Evolutionary conservation across 352 stramenopile species (phyloP), one percentile per base, ranked within the genome.

Genomic region (Halophytophthora polymorphica): DNA sequence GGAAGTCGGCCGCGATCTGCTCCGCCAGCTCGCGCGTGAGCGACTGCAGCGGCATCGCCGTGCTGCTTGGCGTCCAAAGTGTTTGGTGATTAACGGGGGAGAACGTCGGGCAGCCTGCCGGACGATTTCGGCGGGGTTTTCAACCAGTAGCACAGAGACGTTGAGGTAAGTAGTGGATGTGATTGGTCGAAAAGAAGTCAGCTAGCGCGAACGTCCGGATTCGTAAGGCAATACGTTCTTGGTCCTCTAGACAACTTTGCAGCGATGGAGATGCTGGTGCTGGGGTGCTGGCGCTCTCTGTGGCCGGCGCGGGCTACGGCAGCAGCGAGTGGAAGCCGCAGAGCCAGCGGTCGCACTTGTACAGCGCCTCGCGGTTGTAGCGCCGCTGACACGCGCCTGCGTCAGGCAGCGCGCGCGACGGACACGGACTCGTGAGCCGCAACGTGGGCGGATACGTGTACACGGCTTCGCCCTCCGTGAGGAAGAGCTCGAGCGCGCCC

Each of bases 301-400:
- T n/a, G n/a, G n/a, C 8, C 13, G 21, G 36, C 13, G n/a, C n/a
- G 36, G 6, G 14, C 36, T 17, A 41, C 19, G 58, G 50, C 42
- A 77, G 31, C 15, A 87, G 58, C 25, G 78, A 88, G 18, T 64
- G 62, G 35, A 64, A 54, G 49, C 78, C 81, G 39, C 81, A 92
- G 45, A 90, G 83, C 77, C 77, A 90, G 14, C 66, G 56, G 38
- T 90, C 81, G 58, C 81, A 92, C 57, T 86, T 86, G 71, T 90
- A 75, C 34, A 68, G 70, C 17, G 64, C 73, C 45, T 88, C 70
- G 33, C 74, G 77, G 33, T 67, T 52, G 43, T 77, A 80, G 14
- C 65, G 71, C 4, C 45, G 63, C 40, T 74, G 63, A 45, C 81
- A 92, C 39, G 59, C 58, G 45, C 46, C 33, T 31, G 71, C 57